These are phyloP conservation scores for Chlorencoelia australis DNA, from an alignment of 2,329 filamentous ascomycete species.

Conservation along the genomic window DNA sequence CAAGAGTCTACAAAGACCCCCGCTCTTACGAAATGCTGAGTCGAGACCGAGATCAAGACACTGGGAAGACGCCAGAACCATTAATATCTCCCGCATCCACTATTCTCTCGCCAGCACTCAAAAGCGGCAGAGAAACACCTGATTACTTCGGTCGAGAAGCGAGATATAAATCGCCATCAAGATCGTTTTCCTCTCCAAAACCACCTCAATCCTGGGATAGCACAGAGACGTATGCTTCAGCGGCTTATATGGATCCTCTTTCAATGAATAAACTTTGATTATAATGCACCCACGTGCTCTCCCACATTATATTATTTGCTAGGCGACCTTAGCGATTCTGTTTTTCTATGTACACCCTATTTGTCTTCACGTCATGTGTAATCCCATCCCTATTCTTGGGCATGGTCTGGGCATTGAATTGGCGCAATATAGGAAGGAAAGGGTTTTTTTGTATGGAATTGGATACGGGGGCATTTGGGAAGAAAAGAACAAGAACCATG, in stretches of 20 bases:
- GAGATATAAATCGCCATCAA: constrained; percentile 35
- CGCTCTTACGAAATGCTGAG: constrained; percentile 74
- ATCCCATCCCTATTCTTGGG: too few species aligned
- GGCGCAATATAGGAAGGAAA: too few species aligned
- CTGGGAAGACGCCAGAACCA: constrained; percentile 23
- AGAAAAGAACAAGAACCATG: too few species aligned
- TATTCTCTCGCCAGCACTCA: constrained; percentile 19
- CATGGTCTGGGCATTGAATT: too few species aligned
- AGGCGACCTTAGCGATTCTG: too few species aligned
- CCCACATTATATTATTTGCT: too few species aligned
- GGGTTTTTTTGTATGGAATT: too few species aligned
- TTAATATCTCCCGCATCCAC: constrained; percentile 11
- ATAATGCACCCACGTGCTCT: too few species aligned
- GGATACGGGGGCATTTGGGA: too few species aligned
- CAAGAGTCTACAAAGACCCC: constrained; percentile 49
- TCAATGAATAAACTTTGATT: constrained; percentile 24
- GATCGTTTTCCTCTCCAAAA: constrained; percentile 38
- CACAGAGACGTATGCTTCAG: constrained; percentile 15
- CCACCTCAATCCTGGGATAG: constrained; percentile 28
- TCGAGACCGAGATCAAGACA: constrained; percentile 27
- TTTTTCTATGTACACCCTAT: too few species aligned
- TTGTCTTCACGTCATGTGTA: too few species aligned
- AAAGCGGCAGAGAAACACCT: constrained; percentile 24
- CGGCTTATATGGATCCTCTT: constrained; percentile 21
- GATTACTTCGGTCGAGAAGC: constrained; percentile 34